Evolutionary conservation across 1,139 yeast species (phyloP).

Genomic region (Wickerhamomyces sp.): DNA sequence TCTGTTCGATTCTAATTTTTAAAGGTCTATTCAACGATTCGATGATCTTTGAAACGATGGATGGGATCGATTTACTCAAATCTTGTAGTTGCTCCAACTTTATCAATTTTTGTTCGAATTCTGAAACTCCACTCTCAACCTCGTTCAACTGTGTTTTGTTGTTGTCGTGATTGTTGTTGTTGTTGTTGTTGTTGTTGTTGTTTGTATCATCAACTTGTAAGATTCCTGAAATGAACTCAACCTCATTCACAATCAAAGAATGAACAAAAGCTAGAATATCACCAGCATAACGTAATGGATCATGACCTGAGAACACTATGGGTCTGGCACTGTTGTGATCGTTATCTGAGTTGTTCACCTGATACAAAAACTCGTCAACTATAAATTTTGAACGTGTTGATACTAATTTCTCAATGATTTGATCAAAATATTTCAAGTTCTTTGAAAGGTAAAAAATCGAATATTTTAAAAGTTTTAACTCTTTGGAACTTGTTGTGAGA

Average conservation of each 20-base stretch:
- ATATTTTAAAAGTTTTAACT: conserved; percentile 32
- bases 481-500: conserved; percentile 20
- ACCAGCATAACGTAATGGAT: conserved; percentile 78
- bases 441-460: conserved; percentile 29
- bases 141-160: too few species aligned
- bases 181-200: too few species aligned
- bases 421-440: conserved; percentile 39
- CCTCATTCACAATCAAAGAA: conserved; percentile 82
- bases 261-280: conserved; percentile 89
- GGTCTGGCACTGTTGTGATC: conserved; percentile 35
- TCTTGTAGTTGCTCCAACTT: conserved; percentile 13
- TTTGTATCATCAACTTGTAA: conserved; percentile 40
- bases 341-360: conserved; percentile 28
- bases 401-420: conserved; percentile 51
- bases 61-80: conserved; percentile 20
- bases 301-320: conserved; percentile 65
- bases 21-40: conserved; percentile 46
- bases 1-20: conserved; percentile 56
- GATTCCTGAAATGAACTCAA: conserved; percentile 61
- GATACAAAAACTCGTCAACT: conserved; percentile 54
- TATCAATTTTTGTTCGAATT: conserved; percentile 15
- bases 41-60: conserved; percentile 39
- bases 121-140: conserved; percentile 4
- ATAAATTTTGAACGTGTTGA: conserved; percentile 52
- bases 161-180: too few species aligned